Conservation (phyloP, 164 flowering plant genomes). For the Aristolochia fimbriata region DNA sequence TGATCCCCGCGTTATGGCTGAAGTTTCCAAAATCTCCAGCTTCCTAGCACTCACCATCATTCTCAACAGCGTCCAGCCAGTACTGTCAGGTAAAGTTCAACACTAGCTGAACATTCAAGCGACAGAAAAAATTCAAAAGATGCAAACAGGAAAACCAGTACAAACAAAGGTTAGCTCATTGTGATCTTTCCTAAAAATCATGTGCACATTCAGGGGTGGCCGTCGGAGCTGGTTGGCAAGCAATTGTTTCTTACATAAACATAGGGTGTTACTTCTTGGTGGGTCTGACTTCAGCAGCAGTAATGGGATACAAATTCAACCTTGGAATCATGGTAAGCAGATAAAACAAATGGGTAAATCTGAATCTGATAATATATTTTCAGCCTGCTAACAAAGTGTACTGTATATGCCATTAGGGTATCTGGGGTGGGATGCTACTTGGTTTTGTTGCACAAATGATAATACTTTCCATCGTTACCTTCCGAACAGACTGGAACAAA, state of each 20-base stretch:
- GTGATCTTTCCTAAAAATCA: slow-evolving; percentile 5
- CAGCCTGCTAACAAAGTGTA: neutral
- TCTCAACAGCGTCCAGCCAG: slow-evolving; percentile 9
- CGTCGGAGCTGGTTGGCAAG: slow-evolving; percentile 77
- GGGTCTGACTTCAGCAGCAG: slow-evolving; percentile 49
- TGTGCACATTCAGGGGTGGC: slow-evolving; percentile 47
- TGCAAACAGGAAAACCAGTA: too few species aligned
- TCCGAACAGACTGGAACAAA: slow-evolving; percentile 11
- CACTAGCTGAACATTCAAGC: too few species aligned
- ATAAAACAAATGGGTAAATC: neutral
- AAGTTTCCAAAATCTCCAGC: neutral
- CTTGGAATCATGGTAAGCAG: slow-evolving; percentile 39
- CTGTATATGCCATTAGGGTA: slow-evolving; percentile 5
- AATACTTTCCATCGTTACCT: slow-evolving; percentile 5
- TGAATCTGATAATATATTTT: too few species aligned
- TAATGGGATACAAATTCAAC: slow-evolving; percentile 31
- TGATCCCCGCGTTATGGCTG: neutral
- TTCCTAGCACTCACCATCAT: slow-evolving; percentile 1
- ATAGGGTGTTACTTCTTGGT: slow-evolving; percentile 49
- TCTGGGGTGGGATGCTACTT: slow-evolving; percentile 11
- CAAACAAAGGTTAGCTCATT: too few species aligned
- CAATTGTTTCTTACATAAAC: slow-evolving; percentile 53
- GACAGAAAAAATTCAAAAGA: too few species aligned
- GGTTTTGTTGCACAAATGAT: slow-evolving; percentile 5
- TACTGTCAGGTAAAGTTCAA: too few species aligned